Evolutionary conservation across 768 basidiomycete species (phyloP), one percentile per base, ranked within the genome.

Genomic region (Lactarius vividus): DNA sequence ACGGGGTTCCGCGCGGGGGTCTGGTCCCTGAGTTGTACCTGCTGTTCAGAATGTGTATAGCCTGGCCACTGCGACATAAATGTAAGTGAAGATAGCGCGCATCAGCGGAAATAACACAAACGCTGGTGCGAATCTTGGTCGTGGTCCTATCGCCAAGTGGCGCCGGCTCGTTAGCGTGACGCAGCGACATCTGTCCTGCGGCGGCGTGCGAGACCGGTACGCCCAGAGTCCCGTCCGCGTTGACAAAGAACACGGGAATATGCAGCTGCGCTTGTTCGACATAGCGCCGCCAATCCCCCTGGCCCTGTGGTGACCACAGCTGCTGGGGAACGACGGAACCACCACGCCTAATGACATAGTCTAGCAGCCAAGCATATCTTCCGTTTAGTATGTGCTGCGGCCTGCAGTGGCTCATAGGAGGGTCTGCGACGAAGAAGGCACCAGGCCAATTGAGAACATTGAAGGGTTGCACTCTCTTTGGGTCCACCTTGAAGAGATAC

Each of bases 311-410:
- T 18, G 13, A 26, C 68, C 68, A 69, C 23, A 69, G 33, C 20
- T 53, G 52, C 54, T 69, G 68, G 2, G 68, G 68, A 8, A 69
- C 68, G 11, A 69, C 57, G 4, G 57, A 28, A 11, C 68, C 68
- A 23, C 57, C 65, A 3, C 3, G 16, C 44, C 42, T 59, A 7
- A 69, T 31, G 18, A 15, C 28, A 40, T 56, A 60, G 28, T 69
- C 68, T 2, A 69, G 49, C 8, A 67, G 56, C 64, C 64, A 68
- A 20, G 57, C 39, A 9, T 16, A 11, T 40, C 15, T 60, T 13
- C 40, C 29, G 2, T 42, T 4, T 33, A 4, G 20, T 8, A 37
- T 37, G 10, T 26, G 10, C 9, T n/a, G 26, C n/a, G 64, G 42
- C 18, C 6, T 56, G 37, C 37, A 52, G 18, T 35, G 9, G 20